Evolutionary conservation across 352 stramenopile genomes (phyloP), one percentile per base, ranked within the genome.

Genomic region (Pythium pyrilobum): DNA sequence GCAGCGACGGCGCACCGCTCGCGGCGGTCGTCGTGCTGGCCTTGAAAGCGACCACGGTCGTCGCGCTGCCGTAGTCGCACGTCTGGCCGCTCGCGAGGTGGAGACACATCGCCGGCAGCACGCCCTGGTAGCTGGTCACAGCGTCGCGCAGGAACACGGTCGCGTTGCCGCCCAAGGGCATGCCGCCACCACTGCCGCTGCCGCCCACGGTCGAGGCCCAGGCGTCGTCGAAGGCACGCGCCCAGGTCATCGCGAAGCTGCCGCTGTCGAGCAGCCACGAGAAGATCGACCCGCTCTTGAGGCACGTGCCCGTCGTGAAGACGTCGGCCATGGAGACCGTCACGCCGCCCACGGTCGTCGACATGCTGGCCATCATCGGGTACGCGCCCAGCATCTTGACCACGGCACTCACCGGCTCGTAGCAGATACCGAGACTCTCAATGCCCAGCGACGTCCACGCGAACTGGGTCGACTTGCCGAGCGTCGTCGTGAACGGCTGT

Each of bases 341-440:
- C 0, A 36, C 55, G 23, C 42, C 43, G 32, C 56, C 36, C 12
- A 52, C 47, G 0, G 37, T 56, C 23, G 60, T 23, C 9, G 63
- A 28, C 0, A 47, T 61, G 25, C 45, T 51, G 10, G 53, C 57
- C 33, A 81, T 61, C 16, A 81, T 56, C 7, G 60, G 65, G 44
- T 62, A 77, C 10, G 56, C 45, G 5, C 37, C 32, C 20, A 86
- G 11, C 33, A 69, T 68, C 32, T 62, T 49, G 18, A 81, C 18
- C 25, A 84, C 39, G 9, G 42, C 37, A 28, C 48, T 47, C 0
- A 47, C 18, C 29, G 48, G 36, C 20, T 55, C 48, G 32, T 79
- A 66, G 51, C 76, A 81, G 37, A 79, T 69, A 7, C 71, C 73
- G 39, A 79, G 56, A 1, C 31, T 51, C n/a, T 72, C 51, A 0